Evolutionary conservation across 2,329 filamentous ascomycete genomes (phyloP).

Genomic region (Trichoderma aggressivum): DNA sequence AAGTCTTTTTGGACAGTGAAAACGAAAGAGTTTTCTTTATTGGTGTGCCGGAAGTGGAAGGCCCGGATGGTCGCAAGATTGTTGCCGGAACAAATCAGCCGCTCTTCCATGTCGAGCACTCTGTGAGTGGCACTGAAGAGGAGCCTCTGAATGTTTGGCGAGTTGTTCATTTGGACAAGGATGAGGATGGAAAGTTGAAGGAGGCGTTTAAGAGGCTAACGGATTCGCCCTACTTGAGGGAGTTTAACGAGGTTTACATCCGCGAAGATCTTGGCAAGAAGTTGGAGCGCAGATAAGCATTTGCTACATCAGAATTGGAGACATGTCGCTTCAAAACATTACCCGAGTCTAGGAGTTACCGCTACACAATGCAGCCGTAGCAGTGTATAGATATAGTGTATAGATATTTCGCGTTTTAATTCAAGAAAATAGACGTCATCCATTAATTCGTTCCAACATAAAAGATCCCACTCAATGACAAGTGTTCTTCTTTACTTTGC

Average conservation of each 20-base stretch:
- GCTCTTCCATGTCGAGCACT: slow-evolving; percentile 22
- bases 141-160: slow-evolving; percentile 20
- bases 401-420: background rate
- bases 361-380: too few relatives aligned
- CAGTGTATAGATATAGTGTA: too few relatives aligned
- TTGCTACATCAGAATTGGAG: background rate
- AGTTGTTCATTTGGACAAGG: slow-evolving; percentile 17
- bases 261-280: slow-evolving; percentile 17
- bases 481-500: slow-evolving; percentile 30
- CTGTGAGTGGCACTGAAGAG: slow-evolving; percentile 4
- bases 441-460: background rate
- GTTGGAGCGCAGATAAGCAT: background rate
- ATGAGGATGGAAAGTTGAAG: slow-evolving; percentile 10
- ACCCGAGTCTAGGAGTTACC: background rate
- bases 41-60: slow-evolving; percentile 18
- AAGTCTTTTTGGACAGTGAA: slow-evolving; percentile 20
- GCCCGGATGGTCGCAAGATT: slow-evolving; percentile 19
- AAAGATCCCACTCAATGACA: background rate
- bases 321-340: background rate
- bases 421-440: background rate
- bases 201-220: background rate
- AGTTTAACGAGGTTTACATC: slow-evolving; percentile 20
- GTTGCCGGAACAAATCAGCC: slow-evolving; percentile 20
- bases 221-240: slow-evolving; percentile 13
- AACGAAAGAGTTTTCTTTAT: slow-evolving; percentile 19